These are phyloP conservation scores for Auricularia heimuer DNA, from an alignment of 768 basidiomycete genomes.

Conservation along the genomic window DNA sequence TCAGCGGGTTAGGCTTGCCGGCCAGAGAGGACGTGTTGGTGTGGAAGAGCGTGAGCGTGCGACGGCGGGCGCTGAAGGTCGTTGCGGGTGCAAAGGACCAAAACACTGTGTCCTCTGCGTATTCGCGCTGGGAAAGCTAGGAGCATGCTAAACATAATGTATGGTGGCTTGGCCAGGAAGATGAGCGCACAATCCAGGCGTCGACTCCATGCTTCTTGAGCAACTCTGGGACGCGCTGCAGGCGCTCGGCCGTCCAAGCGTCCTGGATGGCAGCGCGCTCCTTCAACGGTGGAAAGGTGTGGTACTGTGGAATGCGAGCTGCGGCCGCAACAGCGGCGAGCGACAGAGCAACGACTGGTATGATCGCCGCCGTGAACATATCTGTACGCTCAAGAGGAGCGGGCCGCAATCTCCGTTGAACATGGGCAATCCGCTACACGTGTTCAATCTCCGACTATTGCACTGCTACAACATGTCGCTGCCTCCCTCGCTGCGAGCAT, in stretches of 20 bases:
- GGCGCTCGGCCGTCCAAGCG: constrained; percentile 31
- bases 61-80: constrained; percentile 37
- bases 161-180: background rate
- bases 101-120: constrained; percentile 46
- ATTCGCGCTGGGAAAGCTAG: constrained; percentile 33
- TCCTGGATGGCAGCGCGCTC: constrained; percentile 23
- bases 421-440: background rate
- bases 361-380: background rate
- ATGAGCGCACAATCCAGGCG: constrained; percentile 31
- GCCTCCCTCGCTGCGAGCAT: constrained; percentile 56
- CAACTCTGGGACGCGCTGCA: constrained; percentile 32
- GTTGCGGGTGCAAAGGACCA: constrained; percentile 41
- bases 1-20: constrained; percentile 32
- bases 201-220: constrained; percentile 34
- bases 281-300: background rate
- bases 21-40: constrained; percentile 29
- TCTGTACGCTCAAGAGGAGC: background rate
- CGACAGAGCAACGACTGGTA: background rate
- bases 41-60: constrained; percentile 42
- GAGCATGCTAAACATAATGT: background rate
- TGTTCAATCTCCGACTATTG: background rate
- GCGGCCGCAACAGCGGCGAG: background rate
- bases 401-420: background rate
- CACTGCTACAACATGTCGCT: constrained; percentile 51
- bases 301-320: background rate